Evolutionary conservation across 345 rosid genomes (phyloP).

Genomic region (Dipteronia sinensis): DNA sequence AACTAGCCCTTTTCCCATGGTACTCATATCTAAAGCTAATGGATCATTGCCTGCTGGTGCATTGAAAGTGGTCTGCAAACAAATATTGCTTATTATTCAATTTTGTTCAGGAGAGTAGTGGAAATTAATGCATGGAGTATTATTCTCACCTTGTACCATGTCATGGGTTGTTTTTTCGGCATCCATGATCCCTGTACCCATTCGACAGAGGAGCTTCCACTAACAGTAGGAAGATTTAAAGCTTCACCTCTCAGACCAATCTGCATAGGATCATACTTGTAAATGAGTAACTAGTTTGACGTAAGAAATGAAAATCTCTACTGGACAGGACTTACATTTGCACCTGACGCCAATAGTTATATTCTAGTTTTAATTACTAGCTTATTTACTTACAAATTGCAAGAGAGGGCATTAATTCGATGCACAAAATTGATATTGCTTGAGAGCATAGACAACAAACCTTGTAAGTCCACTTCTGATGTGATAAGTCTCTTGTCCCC

Average conservation of each 20-base stretch:
- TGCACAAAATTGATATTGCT: conserved; percentile 1
- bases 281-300: conserved; percentile 6
- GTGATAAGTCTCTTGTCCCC: conserved; percentile 77
- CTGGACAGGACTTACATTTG: neutral
- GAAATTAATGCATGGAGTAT: neutral
- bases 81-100: neutral
- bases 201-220: conserved; percentile 71
- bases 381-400: neutral
- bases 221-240: conserved; percentile 57
- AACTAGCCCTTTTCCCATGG: conserved; percentile 81
- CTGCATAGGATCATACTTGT: conserved; percentile 30
- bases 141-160: conserved; percentile 79
- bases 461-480: conserved; percentile 95
- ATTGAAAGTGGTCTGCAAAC: conserved; percentile 57
- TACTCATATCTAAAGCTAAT: conserved; percentile 79
- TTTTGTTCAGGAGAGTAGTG: neutral
- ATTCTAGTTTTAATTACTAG: neutral
- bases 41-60: conserved; percentile 72
- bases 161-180: conserved; percentile 65
- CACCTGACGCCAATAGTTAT: neutral
- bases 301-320: neutral
- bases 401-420: neutral
- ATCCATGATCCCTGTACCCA: conserved; percentile 70
- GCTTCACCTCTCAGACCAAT: conserved; percentile 80
- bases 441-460: conserved; percentile 48